Percentiles rank a stretch among this genome's conserved stretches.
These are phyloP conservation scores for Tuber calosporum DNA, from an alignment of 495 filamentous ascomycete genomes.

Conservation along the genomic window DNA sequence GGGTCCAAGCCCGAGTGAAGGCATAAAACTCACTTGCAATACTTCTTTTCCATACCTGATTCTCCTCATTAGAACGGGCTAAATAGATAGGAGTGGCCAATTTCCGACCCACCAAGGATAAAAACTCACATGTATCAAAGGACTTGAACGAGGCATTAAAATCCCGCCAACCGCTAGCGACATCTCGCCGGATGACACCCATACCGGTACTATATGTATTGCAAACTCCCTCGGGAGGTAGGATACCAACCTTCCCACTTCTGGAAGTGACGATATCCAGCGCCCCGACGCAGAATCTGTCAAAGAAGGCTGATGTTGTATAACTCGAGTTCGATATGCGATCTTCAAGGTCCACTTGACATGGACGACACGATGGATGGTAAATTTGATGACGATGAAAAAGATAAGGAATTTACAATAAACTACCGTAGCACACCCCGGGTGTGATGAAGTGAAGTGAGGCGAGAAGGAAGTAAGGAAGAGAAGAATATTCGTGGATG, in stretches of 20 bases:
- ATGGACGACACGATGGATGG: not conserved
- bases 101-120: not conserved
- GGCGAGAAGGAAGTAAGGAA: not conserved
- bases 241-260: not conserved
- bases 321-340: not conserved
- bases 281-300: not conserved
- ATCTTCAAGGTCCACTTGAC: not conserved
- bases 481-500: too few species aligned
- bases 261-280: not conserved
- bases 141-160: constrained; percentile 26
- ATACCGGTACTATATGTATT: not conserved
- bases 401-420: not conserved
- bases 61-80: not conserved
- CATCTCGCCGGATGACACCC: not conserved
- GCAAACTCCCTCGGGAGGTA: not conserved
- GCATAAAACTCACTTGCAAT: constrained; percentile 30
- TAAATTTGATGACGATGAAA: not conserved
- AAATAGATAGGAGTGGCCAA: not conserved
- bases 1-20: constrained; percentile 1
- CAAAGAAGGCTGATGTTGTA: not conserved
- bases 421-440: not conserved
- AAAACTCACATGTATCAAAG: constrained; percentile 31
- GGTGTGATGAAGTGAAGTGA: not conserved
- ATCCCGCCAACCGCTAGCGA: not conserved
- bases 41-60: constrained; percentile 27